A percentile compares a stretch with the other conserved stretches of the same genome.
phyloP scores from a whole-genome alignment of 2,329 filamentous ascomycete genomes.

The Orbilia oligospora region DNA sequence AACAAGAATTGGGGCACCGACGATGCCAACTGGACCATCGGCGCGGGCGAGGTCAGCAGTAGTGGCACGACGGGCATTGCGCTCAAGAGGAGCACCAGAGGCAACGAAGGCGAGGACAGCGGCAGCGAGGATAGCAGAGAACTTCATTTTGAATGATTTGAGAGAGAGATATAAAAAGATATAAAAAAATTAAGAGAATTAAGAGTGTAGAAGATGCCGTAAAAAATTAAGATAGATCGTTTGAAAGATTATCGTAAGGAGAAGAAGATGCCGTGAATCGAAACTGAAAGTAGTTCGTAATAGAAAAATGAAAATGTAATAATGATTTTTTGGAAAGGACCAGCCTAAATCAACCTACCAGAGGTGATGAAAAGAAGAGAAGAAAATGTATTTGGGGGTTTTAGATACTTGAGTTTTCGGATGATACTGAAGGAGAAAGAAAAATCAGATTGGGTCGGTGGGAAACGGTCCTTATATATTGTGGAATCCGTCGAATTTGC shows the following conservation, averaged over 20 bases:
- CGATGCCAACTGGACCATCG: slow-evolving; percentile 1
- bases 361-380: slow-evolving; percentile 46
- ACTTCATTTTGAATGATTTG: slow-evolving; percentile 53
- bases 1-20: slow-evolving; percentile 19
- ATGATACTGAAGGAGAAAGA: slow-evolving; percentile 29
- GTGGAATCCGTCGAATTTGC: no score
- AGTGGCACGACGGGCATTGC: slow-evolving; percentile 26
- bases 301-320: slow-evolving; percentile 27
- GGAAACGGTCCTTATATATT: slow-evolving; percentile 45
- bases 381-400: slow-evolving; percentile 9
- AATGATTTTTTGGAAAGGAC: slow-evolving; percentile 34
- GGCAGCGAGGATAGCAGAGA: slow-evolving; percentile 40
- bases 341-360: slow-evolving; percentile 59
- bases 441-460: slow-evolving; percentile 18
- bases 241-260: no score
- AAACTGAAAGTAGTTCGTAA: slow-evolving; percentile 32
- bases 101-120: slow-evolving; percentile 52
- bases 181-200: slow-evolving; percentile 9
- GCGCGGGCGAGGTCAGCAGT: slow-evolving; percentile 25
- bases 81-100: slow-evolving; percentile 45
- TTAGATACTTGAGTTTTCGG: slow-evolving; percentile 33
- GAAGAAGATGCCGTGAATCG: slow-evolving; percentile 26
- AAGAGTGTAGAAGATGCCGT: slow-evolving; percentile 36
- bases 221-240: slow-evolving; percentile 2
- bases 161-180: slow-evolving; percentile 7